Base-by-base conservation (phyloP, 805 yeast genomes). In the Saccharomyces jurei region DNA sequence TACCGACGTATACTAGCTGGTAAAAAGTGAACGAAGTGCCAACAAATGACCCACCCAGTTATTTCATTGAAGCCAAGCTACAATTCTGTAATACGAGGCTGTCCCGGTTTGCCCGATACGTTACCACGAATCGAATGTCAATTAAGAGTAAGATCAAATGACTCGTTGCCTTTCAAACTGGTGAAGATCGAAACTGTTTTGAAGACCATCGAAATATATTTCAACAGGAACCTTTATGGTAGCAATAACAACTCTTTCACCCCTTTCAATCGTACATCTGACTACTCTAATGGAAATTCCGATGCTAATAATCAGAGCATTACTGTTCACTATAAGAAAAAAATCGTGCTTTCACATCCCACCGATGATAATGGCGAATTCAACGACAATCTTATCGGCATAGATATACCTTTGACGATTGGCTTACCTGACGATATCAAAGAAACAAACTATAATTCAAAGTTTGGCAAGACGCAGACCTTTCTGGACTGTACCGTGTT, bases 41-140 rank as follows among this genome's bases (percentile, higher is more conserved):
- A 21, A 4, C 6, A 21, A 46, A 65, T 65, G 62, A 58, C 69
- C 13, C 59, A 60, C 48, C 74, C 74, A 4, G 64, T 69, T 2
- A 63, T 71, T 46, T 67, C 73, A 0, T 48, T 83, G 50, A 79
- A 78, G 52, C 80, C 85, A 2, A 75, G 82, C 41, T 79, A 78
- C 49, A 71, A 74, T 29, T 74, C 81, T n/a, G 70, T 81, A 0
- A 81, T 84, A 1, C 70, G 77, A 50, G 89, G 89, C 2, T 81
- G 86, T 67, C 88, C 89, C 0, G 89, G 89, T 0, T 81, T 84
- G 1, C 81, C 84, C 1, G 76, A 81, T 51, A 82, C 81, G 2
- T 67, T 75, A 50, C 88, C 89, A 1, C 74, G 87, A 29, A 71
- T 83, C 2, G 81, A 82, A 52, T 81, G 86, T 8, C 77, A 75